Evolutionary conservation across 805 yeast genomes (phyloP).

Genomic region (Wickerhamomyces strasburgensis): DNA sequence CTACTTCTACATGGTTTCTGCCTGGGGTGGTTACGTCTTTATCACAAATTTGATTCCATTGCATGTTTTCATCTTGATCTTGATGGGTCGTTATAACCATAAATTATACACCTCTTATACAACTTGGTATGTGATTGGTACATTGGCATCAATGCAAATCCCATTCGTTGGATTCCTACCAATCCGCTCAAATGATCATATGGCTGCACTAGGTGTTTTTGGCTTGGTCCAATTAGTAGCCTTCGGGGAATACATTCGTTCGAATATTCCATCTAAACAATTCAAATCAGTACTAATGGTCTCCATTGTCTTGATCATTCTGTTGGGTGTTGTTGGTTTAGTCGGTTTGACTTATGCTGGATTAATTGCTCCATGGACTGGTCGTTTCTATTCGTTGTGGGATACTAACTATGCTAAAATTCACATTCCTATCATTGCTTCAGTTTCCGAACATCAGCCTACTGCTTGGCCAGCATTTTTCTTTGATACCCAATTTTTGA

Average conservation of each 20-base stretch:
- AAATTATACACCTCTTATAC: slow-evolving; percentile 85
- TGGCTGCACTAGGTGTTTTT: slow-evolving; percentile 97
- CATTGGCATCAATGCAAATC: slow-evolving; percentile 98
- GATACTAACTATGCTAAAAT: slow-evolving; percentile 96
- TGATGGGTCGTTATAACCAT: slow-evolving; percentile 91
- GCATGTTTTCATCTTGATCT: slow-evolving; percentile 82
- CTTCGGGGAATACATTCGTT: slow-evolving; percentile 73
- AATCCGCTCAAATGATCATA: slow-evolving; percentile 94
- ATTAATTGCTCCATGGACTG: slow-evolving; percentile 98
- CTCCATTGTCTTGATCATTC: slow-evolving; percentile 50
- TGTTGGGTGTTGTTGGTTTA: slow-evolving; percentile 65
- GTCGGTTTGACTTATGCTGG: slow-evolving; percentile 83
- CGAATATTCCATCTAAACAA: slow-evolving; percentile 64
- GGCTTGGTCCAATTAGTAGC: slow-evolving; percentile 91
- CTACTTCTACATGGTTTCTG: slow-evolving; percentile 98
- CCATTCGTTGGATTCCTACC: slow-evolving; percentile 98
- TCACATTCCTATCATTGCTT: slow-evolving; percentile 97
- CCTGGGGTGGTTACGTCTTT: slow-evolving; percentile 99
- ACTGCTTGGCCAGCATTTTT: slow-evolving; percentile 99
- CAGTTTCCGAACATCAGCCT: slow-evolving; percentile 99
- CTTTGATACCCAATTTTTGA: slow-evolving; percentile 86
- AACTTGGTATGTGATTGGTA: slow-evolving; percentile 96
- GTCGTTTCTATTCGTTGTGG: slow-evolving; percentile 97
- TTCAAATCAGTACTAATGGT: slow-evolving; percentile 66
- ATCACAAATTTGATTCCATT: slow-evolving; percentile 96